phyloP scores from a whole-genome alignment of 75 land plant species.

The Sequoiadendron giganteum region DNA sequence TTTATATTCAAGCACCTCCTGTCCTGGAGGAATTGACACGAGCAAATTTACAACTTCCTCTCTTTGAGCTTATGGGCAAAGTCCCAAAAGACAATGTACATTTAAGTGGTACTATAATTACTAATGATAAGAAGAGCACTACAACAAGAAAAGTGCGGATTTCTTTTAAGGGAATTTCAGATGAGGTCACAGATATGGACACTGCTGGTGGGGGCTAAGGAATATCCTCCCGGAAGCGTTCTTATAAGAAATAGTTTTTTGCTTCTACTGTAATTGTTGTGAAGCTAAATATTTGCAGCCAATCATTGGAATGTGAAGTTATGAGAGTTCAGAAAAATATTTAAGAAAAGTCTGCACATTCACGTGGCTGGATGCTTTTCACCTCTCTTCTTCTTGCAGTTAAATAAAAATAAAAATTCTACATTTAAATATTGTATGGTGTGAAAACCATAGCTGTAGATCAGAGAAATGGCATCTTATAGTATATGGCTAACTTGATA shows the following conservation, averaged over 20 bases:
- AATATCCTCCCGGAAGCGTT: background rate
- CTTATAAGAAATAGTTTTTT: background rate
- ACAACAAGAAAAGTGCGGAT: slow-evolving; percentile 70
- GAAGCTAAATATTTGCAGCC: background rate
- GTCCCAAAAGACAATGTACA: slow-evolving; percentile 48
- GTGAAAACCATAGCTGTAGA: background rate
- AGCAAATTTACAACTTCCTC: slow-evolving; percentile 56
- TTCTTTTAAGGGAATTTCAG: slow-evolving; percentile 60
- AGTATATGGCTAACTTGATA: background rate
- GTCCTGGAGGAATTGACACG: slow-evolving; percentile 97
- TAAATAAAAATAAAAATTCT: background rate
- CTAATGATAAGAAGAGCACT: slow-evolving; percentile 59
- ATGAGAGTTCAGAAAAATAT: background rate
- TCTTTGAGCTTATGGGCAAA: slow-evolving; percentile 73
- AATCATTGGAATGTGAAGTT: background rate
- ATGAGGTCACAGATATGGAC: slow-evolving; percentile 71
- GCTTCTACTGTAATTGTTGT: background rate
- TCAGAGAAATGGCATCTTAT: background rate
- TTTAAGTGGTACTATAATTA: slow-evolving; percentile 56
- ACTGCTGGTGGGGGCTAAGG: slow-evolving; percentile 70
- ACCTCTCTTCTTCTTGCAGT: background rate
- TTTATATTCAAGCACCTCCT: slow-evolving; percentile 99
- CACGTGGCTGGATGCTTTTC: background rate
- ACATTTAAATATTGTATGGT: background rate
- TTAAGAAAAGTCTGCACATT: background rate